Evolutionary conservation across 2,329 filamentous ascomycete species (phyloP), one percentile per base, ranked within the genome.

Genomic region (Mariannaea elegans): DNA sequence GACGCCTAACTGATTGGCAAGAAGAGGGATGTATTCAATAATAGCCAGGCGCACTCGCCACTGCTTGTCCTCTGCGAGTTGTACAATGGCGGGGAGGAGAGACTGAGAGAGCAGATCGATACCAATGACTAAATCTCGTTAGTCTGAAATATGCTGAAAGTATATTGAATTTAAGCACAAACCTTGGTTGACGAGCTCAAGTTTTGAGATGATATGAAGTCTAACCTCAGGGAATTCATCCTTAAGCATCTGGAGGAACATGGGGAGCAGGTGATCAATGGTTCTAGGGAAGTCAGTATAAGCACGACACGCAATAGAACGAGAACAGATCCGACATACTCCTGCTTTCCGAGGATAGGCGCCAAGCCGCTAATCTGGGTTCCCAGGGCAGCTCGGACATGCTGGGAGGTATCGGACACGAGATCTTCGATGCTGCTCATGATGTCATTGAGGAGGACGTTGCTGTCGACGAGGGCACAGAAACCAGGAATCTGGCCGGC

Each of bases 241-340:
- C 85, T 98, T 99, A 71, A 99, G 89, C 95, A 99, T 99, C 77
- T 97, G 92, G 53, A 99, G 85, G 79, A 99, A 98, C 94, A 99
- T 99, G 53, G 95, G 95, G 42, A 99, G 87, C 42, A 99, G 88
- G 76, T 99, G 95, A 69, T 95, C 90, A 68, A 97, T 98, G 27
- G 95, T 99, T 78, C 92, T 95, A n/a, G n/a, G n/a, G 67, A 1
- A n/a, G 3, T 32, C 3, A 7, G 13, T 18, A 29, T 58, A 21
- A 66, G 60, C 32, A 41, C 42, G 36, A n/a, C 32, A 13, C 32
- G 32, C 14, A n/a, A 36, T 8, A 10, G 10, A 2, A 16, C 32
- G 2, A n/a, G 3, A 29, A 21, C 8, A 14, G 7, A 19, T 21
- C 9, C 38, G 12, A 80, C 90, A 72, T 84, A 96, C 91, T 98